Base-by-base conservation (phyloP, 768 basidiomycete species). In the Tricholoma saponaceum region DNA sequence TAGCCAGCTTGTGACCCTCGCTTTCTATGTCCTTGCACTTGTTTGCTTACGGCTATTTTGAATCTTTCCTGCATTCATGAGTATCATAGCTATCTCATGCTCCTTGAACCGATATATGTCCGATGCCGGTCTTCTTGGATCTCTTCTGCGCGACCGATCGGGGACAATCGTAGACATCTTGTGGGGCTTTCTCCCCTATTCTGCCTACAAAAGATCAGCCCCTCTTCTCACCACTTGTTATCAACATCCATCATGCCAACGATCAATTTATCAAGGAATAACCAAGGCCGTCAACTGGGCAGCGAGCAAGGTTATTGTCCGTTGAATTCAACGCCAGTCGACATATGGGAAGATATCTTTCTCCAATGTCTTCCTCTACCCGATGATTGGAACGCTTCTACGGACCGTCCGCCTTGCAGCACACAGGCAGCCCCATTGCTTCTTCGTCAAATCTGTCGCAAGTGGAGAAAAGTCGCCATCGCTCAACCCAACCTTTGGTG, bases 1-100 rank as follows among this genome's bases (percentile, higher is more conserved):
- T 90, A 60, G 87, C 77, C 22, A 76, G 67, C 66, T 70, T 70
- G 64, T 76, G 69, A 77, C 70, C 61, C 50, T 52, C 16, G 20
- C 46, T 53, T 41, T 28, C 25, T 57, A 18, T 26, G 12, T 56
- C 51, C 28, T 20, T 41, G 43, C 55, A 58, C 18, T 8, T 10
- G 9, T 46, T 5, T 44, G 9, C 43, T 5, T 9, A 44, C 9
- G 22, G 10, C 43, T 9, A 4, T 23, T 44, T 23, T 23, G 43
- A 44, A 44, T 44, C 22, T 9, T 44, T 23, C 22, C 20, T 44
- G 10, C 22, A 13, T 44, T 23, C 22, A 9, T 44, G 10, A 23
- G 22, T 9, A 23, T n/a, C 20, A 43, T 20, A 35, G 35, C 41
- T 8, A 10, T 43, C 10, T 13, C 23, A 5, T 14, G 13, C 1